Base-by-base conservation (phyloP, 495 filamentous ascomycete species). In the Penicillium egyptiacum region DNA sequence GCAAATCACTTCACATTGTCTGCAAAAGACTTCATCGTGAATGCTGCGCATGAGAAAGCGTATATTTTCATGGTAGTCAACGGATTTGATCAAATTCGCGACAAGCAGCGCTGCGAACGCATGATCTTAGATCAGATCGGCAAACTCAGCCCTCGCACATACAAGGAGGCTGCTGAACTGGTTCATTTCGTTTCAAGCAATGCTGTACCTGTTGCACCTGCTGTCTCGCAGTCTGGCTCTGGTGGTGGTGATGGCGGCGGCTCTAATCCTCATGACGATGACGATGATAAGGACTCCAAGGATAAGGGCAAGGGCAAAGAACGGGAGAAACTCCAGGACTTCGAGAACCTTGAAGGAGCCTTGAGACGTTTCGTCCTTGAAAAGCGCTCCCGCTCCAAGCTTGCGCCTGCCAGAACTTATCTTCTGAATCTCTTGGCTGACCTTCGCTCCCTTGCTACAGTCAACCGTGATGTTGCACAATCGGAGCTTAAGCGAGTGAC, bases 61-160 rank as follows among this genome's bases (percentile, higher is more conserved):
- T 98, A 98, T 65, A 93, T 98, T 61, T 98, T 98, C 77, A 94
- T 98, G 75, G 94, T 98, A 9, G 94, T 98, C 47, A 98, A 98
- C 69, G 91, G 92, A 30, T 98, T 90, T 63, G 95, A 98, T 71
- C 88, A 89, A 59, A 97, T 98, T 63, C 80, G 86, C 57, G 91
- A 98, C 71, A 94, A 98, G 75, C 82, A 88, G 50, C 73, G 86
- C 55, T 92, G 89, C 64, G 85, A 96, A 67, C 88, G 92, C 63
- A 86, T 93, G 86, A 94, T 98, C 33, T 74, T 98, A 42, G 90
- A 96, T 58, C 91, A 98, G 70, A 86, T 98, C 25, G 79, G 79
- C 41, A 81, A 83, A 26, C 79, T 98, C 42, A 97, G 93, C 64
- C 92, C 92, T 26, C 84, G 86, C 47, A 98, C 94, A 3, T 89